Conservation (phyloP, 148 eudicot genomes). For the Rhododendron vialii region DNA sequence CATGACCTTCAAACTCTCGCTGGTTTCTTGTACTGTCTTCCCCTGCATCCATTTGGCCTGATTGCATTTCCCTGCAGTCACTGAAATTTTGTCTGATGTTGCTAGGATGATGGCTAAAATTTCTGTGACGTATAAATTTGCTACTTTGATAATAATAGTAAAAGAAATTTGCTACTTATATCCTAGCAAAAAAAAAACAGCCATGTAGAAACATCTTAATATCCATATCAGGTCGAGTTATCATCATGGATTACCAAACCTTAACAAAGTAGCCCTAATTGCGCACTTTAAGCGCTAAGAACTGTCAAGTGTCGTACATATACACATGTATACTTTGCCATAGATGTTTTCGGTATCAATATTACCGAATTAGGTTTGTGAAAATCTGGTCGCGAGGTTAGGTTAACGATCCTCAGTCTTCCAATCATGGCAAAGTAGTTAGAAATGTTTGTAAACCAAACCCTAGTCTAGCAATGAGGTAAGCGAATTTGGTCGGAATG, state of each 20-base stretch:
- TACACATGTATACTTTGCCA: neutral
- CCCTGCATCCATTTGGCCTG: neutral
- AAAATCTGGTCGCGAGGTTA: neutral
- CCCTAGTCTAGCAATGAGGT: neutral
- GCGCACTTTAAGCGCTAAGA: neutral
- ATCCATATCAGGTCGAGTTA: neutral
- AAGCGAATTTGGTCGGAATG: neutral
- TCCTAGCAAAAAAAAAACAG: neutral
- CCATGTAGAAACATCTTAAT: neutral
- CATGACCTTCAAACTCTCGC: neutral
- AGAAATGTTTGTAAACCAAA: neutral
- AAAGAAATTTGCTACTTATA: too few species aligned
- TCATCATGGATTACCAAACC: neutral
- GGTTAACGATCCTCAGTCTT: neutral
- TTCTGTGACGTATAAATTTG: too few species aligned
- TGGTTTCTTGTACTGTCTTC: neutral
- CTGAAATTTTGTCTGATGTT: too few species aligned
- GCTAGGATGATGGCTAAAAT: too few species aligned
- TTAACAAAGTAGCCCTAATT: neutral
- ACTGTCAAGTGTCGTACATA: neutral
- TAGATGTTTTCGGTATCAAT: neutral
- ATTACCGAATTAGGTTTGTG: neutral
- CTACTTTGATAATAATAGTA: too few species aligned
- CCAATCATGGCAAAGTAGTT: neutral
- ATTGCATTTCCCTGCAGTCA: neutral